Evolutionary conservation across 164 flowering plant genomes (phyloP).

Genomic region (Aristolochia fimbriata): DNA sequence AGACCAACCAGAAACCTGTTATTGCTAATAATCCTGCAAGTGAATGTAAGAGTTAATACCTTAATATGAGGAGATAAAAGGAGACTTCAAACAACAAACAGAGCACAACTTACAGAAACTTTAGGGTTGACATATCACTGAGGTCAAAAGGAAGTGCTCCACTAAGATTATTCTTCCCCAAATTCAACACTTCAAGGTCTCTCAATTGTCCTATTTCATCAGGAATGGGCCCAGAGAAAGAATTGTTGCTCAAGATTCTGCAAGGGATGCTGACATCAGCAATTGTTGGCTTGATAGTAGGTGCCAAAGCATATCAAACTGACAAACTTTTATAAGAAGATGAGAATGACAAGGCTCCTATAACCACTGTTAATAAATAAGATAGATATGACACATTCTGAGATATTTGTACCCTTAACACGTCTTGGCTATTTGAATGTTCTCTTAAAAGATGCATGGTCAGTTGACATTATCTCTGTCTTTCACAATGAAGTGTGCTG

Average conservation of each 20-base stretch:
- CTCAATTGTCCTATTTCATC: constrained; percentile 42
- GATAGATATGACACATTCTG: too few relatives aligned
- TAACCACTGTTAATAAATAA: too few relatives aligned
- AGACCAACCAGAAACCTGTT: constrained; percentile 30
- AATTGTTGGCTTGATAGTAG: too few relatives aligned
- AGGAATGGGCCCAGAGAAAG: constrained; percentile 56
- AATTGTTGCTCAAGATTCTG: constrained; percentile 64
- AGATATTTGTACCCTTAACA: too few relatives aligned
- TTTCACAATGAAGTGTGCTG: too few relatives aligned
- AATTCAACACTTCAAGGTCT: constrained; percentile 52
- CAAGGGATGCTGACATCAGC: neutral
- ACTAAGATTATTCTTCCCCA: constrained; percentile 53
- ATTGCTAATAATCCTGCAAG: constrained; percentile 44
- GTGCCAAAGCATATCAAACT: too few relatives aligned
- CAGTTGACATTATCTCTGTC: too few relatives aligned
- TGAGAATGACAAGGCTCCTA: too few relatives aligned
- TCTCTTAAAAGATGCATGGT: too few relatives aligned
- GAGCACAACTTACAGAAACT: constrained; percentile 42
- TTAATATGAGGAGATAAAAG: neutral
- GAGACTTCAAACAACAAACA: neutral
- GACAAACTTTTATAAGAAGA: too few relatives aligned
- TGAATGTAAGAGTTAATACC: neutral
- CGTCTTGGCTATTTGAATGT: too few relatives aligned
- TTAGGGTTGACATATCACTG: constrained; percentile 29
- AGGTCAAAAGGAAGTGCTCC: constrained; percentile 44